Evolutionary conservation across 2,329 filamentous ascomycete genomes (phyloP).

Genomic region (Plectosphaerella sp.): DNA sequence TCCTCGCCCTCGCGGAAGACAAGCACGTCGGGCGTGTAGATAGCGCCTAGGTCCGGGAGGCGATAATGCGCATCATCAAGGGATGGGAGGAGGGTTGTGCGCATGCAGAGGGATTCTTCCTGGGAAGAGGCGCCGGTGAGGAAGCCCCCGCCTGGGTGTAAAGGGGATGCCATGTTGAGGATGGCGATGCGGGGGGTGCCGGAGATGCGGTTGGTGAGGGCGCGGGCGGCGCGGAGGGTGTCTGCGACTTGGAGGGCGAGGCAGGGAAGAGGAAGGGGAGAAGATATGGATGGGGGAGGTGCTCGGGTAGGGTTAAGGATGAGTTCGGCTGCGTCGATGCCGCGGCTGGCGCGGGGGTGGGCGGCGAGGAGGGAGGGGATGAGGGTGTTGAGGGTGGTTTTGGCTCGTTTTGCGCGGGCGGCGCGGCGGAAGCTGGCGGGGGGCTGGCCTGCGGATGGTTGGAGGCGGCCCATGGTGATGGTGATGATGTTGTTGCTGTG

Average conservation of each 20-base stretch:
- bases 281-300: neutral
- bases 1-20: constrained; percentile 45
- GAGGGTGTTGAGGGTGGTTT: constrained; percentile 53
- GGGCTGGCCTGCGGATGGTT: constrained; percentile 9
- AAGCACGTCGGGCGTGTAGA: constrained; percentile 55
- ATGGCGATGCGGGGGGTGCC: constrained; percentile 37
- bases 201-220: constrained; percentile 16
- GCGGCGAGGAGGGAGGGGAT: constrained; percentile 51
- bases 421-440: constrained; percentile 10
- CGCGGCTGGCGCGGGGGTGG: constrained; percentile 50
- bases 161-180: constrained; percentile 61
- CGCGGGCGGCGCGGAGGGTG: constrained; percentile 46
- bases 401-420: constrained; percentile 50
- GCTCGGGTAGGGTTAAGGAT: constrained; percentile 25
- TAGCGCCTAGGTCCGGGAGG: constrained; percentile 50
- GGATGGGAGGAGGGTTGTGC: constrained; percentile 55
- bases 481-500: too few relatives aligned
- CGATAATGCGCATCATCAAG: constrained; percentile 56
- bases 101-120: constrained; percentile 58
- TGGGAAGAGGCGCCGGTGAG: constrained; percentile 55
- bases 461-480: constrained; percentile 7
- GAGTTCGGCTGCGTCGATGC: constrained; percentile 48
- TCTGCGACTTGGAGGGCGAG: constrained; percentile 45
- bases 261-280: constrained; percentile 14
- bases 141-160: constrained; percentile 57